These are phyloP conservation scores for Magnolia sinica DNA, from an alignment of 164 flowering plant species.

Conservation along the genomic window DNA sequence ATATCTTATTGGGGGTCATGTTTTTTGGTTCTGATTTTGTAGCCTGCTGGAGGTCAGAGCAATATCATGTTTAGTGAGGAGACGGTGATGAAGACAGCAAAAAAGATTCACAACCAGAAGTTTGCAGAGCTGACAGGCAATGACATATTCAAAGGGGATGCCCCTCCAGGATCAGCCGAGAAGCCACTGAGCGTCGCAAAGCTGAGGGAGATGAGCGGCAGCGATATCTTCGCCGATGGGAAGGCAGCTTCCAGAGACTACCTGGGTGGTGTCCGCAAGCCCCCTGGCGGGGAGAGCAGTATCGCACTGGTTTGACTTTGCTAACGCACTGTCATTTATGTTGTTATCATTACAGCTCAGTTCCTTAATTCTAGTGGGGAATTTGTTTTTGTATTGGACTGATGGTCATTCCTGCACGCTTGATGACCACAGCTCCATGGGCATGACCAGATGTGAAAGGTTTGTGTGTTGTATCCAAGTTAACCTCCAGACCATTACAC, in stretches of 20 bases:
- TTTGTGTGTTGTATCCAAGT: conserved; percentile 4
- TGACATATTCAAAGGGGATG: conserved; percentile 83
- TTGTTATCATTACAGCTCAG: not conserved
- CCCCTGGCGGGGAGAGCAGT: conserved; percentile 99
- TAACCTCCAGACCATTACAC: conserved; percentile 31
- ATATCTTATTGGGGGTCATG: not conserved
- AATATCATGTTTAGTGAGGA: conserved; percentile 55
- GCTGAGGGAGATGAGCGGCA: conserved; percentile 86
- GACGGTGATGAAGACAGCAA: conserved; percentile 60
- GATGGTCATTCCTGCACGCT: not conserved
- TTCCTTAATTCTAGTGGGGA: conserved; percentile 4
- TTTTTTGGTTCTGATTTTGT: not conserved
- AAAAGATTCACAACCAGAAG: conserved; percentile 78
- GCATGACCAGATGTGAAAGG: conserved; percentile 21
- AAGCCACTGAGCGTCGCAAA: conserved; percentile 80
- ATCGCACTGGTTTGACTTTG: conserved; percentile 69
- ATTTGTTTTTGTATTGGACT: conserved; percentile 1
- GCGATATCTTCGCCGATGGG: conserved; percentile 86
- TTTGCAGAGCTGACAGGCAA: conserved; percentile 84
- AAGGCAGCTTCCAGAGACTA: conserved; percentile 68
- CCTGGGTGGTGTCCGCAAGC: conserved; percentile 93
- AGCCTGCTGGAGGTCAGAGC: conserved; percentile 65
- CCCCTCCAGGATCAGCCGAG: conserved; percentile 67
- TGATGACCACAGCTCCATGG: not conserved
- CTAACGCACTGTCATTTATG: conserved; percentile 13